Evolutionary conservation across 2,329 filamentous ascomycete genomes (phyloP).

Genomic region (Fusarium caatingaense): DNA sequence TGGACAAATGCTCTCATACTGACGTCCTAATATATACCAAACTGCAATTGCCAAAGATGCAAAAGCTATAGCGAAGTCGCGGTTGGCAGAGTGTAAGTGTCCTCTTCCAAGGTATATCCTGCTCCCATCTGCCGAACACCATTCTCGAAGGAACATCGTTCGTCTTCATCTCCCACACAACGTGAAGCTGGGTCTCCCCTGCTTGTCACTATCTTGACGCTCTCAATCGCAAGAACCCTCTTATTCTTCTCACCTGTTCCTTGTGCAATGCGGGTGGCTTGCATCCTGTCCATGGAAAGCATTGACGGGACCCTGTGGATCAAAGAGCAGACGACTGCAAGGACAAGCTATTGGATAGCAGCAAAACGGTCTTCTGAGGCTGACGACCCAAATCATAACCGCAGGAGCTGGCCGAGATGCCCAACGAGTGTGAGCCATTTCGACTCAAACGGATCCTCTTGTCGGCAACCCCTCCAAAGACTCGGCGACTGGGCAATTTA

Average conservation of each 20-base stretch:
- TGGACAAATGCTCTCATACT: neutral
- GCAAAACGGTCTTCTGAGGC: neutral
- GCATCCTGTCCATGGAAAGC: constrained; percentile 11
- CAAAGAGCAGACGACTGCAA: constrained; percentile 1
- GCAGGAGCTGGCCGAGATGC: neutral
- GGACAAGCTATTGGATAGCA: neutral
- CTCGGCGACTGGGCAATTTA: neutral
- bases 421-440: neutral
- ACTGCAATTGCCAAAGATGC: constrained; percentile 3
- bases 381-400: neutral
- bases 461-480: neutral
- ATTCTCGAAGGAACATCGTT: neutral
- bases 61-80: neutral
- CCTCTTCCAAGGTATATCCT: neutral
- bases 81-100: neutral
- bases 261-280: constrained; percentile 10
- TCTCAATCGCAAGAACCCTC: constrained; percentile 1
- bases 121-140: neutral
- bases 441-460: neutral
- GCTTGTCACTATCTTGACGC: constrained; percentile 31
- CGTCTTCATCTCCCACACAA: constrained; percentile 7
- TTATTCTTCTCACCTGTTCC: constrained; percentile 12
- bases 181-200: constrained; percentile 42
- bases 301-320: constrained; percentile 40
- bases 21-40: neutral